A percentile compares a stretch with the other conserved stretches of the same genome.
Conservation (phyloP, 1,284 basidiomycete species). For the Leccinum solheimii region DNA sequence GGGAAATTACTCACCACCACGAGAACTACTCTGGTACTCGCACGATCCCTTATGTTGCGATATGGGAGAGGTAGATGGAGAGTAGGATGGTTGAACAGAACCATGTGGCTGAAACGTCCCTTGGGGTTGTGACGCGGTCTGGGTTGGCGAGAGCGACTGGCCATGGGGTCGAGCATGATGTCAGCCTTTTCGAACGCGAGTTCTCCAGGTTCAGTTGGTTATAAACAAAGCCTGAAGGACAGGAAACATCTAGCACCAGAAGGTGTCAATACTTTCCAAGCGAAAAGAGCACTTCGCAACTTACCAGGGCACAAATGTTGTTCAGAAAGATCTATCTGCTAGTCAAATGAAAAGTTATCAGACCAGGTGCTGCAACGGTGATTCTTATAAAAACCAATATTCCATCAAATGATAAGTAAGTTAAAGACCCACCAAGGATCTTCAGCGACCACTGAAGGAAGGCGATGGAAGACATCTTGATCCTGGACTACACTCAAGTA, state of each 20-base stretch:
- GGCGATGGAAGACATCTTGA: background rate
- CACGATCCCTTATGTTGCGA: slow-evolving; percentile 25
- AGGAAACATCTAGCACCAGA: slow-evolving; percentile 1
- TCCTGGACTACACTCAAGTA: background rate
- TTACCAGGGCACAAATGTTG: slow-evolving; percentile 8
- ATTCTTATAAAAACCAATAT: background rate
- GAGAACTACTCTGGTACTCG: slow-evolving; percentile 17
- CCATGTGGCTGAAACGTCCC: slow-evolving; percentile 14
- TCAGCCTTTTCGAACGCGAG: slow-evolving; percentile 93
- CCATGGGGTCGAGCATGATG: slow-evolving; percentile 53
- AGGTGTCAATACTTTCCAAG: background rate
- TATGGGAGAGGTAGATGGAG: background rate
- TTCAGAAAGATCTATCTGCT: background rate
- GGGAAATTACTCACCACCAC: background rate
- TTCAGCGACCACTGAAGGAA: background rate
- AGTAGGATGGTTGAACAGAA: slow-evolving; percentile 20
- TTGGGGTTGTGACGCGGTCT: slow-evolving; percentile 20
- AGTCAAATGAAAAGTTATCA: background rate
- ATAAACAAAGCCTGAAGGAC: slow-evolving; percentile 74
- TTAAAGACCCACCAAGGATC: slow-evolving; percentile 9
- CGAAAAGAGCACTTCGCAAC: background rate
- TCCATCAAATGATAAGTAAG: background rate
- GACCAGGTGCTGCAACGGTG: background rate
- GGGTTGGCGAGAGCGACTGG: slow-evolving; percentile 21
- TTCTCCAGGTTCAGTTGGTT: slow-evolving; percentile 88